phyloP scores from a whole-genome alignment of 2,329 filamentous ascomycete genomes.

The Aspergillus uvarum region DNA sequence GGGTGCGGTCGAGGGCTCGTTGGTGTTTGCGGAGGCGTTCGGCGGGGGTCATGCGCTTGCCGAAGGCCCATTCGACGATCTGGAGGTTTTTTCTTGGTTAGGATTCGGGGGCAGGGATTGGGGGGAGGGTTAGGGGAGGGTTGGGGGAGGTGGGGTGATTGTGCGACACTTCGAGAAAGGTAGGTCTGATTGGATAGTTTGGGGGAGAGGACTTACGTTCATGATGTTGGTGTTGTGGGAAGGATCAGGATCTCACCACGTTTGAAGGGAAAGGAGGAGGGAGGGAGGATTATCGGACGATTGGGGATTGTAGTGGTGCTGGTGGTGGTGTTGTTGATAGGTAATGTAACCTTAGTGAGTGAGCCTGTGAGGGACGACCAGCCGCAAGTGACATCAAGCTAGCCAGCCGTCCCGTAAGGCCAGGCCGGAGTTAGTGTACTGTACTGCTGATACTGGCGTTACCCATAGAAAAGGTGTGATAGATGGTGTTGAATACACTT shows the following conservation, averaged over 20 bases:
- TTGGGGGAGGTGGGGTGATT: background rate
- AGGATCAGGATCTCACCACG: no score
- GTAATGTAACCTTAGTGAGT: background rate
- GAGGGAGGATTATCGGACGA: background rate
- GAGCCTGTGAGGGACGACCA: no score
- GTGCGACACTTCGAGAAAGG: background rate
- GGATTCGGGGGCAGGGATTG: slow-evolving; percentile 20
- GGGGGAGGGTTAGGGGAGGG: background rate
- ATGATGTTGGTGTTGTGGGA: slow-evolving; percentile 3
- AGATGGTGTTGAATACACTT: no score
- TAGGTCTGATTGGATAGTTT: slow-evolving; percentile 13
- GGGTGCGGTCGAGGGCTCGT: slow-evolving; percentile 93
- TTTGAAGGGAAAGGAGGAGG: background rate
- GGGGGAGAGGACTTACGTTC: slow-evolving; percentile 11
- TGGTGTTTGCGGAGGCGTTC: slow-evolving; percentile 69
- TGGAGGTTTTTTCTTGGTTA: slow-evolving; percentile 39
- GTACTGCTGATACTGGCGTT: background rate
- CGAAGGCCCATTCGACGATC: slow-evolving; percentile 99
- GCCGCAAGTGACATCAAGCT: background rate
- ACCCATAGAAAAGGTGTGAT: background rate
- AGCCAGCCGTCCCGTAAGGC: no score
- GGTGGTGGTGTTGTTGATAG: background rate
- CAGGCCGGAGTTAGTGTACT: background rate
- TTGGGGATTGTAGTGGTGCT: background rate
- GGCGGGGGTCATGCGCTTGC: slow-evolving; percentile 97